Base-by-base conservation (phyloP, 2,329 filamentous ascomycete species). In the Raffaelea albimanens region DNA sequence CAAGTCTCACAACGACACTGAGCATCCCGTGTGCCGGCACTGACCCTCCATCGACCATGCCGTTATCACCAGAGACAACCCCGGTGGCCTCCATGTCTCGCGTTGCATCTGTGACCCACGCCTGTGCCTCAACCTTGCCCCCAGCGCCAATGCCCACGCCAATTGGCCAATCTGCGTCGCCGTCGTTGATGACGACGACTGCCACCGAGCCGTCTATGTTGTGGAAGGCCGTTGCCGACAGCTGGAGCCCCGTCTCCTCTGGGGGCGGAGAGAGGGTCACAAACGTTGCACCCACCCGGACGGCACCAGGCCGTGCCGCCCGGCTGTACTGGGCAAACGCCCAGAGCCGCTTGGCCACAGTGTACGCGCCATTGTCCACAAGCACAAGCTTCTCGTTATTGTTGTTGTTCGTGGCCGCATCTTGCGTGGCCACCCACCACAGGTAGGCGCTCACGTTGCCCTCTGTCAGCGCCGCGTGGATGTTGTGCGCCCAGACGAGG, bases 401-500 rank as follows among this genome's bases (percentile, higher is more conserved):
- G 47, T 55, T 53, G 40, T 48, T 50, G 49, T 55, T 57, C 14
- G 53, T 57, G 9, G 34, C 48, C 38, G 39, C 34, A 48, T 56
- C 56, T 46, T 57, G 50, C 29, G 50, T 51, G 39, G 41, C 47
- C 19, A 52, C 47, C 58, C 71, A 76, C 59, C 72, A 76, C 33
- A 76, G 58, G 51, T 70, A 73, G 1, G 63, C 71, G 19, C 61
- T 67, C 22, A 69, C 59, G 51, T 69, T 68, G 4, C 63, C 62
- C 43, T 67, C 62, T 3, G 68, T 63, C 42, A 75, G 56, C 5
- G 62, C 66, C 20, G 63, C 63, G 50, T 67, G 65, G 38, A 75
- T 67, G 46, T 67, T 66, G 47, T 67, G 66, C 3, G 70, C 69
- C 69, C 69, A 73, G 3, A 66, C 69, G 53, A 72, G 62, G 5